phyloP scores from a whole-genome alignment of 164 flowering plant genomes.

The Brasenia schreberi region DNA sequence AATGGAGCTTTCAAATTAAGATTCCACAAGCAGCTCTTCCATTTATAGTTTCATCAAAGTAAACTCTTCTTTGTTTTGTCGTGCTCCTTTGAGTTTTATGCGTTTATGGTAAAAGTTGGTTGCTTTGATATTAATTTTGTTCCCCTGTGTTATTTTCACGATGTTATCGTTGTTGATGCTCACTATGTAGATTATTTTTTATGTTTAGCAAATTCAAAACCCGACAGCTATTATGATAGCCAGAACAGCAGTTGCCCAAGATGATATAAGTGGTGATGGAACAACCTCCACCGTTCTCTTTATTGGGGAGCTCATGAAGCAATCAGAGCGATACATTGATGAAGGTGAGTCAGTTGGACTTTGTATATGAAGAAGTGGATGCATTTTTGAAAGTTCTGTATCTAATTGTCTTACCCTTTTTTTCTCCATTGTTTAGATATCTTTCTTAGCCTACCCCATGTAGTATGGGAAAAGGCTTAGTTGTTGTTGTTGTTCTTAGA shows the following conservation, averaged over 20 bases:
- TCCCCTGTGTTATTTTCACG: not conserved
- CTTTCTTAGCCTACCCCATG: too few species aligned
- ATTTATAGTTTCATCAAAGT: not conserved
- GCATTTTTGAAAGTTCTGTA: too few species aligned
- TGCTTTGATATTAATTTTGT: too few species aligned
- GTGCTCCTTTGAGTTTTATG: too few species aligned
- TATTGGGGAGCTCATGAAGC: constrained; percentile 98
- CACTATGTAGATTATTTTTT: not conserved
- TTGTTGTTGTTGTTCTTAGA: not conserved
- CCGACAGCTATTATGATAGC: constrained; percentile 99
- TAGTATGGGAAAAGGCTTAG: too few species aligned
- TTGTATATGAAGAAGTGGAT: too few species aligned
- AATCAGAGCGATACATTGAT: constrained; percentile 88
- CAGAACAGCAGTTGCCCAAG: constrained; percentile 98
- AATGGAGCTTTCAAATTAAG: too few species aligned
- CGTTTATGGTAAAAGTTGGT: too few species aligned
- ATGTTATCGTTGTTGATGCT: too few species aligned
- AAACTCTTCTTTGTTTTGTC: not conserved
- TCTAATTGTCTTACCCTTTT: too few species aligned
- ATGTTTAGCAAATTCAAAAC: constrained; percentile 90
- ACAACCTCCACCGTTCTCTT: constrained; percentile 94
- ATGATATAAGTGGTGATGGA: constrained; percentile 96
- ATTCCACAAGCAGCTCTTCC: not conserved
- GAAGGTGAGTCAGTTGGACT: constrained; percentile 42
- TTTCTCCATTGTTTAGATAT: too few species aligned